phyloP scores from a whole-genome alignment of 73 alveolate genomes.

The Tetrahymena thermophila region DNA sequence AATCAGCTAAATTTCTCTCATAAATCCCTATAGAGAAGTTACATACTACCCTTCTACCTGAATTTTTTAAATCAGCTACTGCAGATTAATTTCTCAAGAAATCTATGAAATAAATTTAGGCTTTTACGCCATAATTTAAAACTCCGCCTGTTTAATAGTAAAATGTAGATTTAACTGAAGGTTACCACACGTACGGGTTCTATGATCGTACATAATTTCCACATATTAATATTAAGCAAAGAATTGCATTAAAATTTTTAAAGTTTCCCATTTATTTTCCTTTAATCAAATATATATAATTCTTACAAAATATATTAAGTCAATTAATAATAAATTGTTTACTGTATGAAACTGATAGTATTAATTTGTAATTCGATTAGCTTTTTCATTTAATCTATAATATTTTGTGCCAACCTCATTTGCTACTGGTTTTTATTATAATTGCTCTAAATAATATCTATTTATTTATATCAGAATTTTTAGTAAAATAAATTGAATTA shows the following conservation, averaged over 20 bases:
- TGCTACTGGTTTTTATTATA: too few relatives aligned
- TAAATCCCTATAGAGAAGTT: not conserved
- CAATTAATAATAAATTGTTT: too few relatives aligned
- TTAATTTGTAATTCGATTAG: too few relatives aligned
- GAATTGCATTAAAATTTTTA: not conserved
- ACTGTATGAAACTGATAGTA: too few relatives aligned
- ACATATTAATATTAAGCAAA: not conserved
- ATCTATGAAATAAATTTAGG: not conserved
- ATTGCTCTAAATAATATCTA: too few relatives aligned
- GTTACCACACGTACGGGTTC: not conserved
- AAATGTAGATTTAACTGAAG: not conserved
- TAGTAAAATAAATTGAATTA: too few relatives aligned
- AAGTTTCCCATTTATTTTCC: not conserved
- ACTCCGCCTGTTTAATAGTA: not conserved
- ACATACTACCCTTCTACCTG: not conserved
- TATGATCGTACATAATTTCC: not conserved
- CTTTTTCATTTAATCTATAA: too few relatives aligned
- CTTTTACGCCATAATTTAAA: not conserved
- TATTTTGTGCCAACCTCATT: too few relatives aligned
- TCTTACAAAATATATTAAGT: not conserved
- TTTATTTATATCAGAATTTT: too few relatives aligned
- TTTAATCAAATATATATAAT: too few relatives aligned
- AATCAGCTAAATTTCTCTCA: not conserved
- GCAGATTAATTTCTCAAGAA: not conserved
- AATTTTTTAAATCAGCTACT: not conserved